Evolutionary conservation across 768 basidiomycete genomes (phyloP).

Genomic region (Trametopsis cervina): DNA sequence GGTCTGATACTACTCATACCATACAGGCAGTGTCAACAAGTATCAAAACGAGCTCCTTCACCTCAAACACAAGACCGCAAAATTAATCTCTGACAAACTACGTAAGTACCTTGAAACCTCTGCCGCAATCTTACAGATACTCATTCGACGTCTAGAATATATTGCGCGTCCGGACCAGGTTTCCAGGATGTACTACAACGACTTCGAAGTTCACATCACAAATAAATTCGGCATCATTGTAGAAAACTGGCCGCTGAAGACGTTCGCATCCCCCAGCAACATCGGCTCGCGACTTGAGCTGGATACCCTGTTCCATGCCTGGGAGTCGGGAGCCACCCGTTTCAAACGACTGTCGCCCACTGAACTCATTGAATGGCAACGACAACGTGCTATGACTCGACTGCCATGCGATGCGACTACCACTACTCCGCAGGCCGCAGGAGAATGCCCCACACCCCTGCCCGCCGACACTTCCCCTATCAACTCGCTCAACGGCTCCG

Average conservation of each 20-base stretch:
- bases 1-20: not conserved
- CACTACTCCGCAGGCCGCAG: too few species aligned
- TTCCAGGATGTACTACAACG: slow-evolving; percentile 16
- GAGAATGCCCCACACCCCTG: too few species aligned
- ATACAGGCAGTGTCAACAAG: not conserved
- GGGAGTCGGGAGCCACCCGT: slow-evolving; percentile 10
- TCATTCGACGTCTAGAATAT: not conserved
- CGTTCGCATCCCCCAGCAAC: slow-evolving; percentile 13
- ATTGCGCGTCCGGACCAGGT: not conserved
- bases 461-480: too few species aligned
- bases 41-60: not conserved
- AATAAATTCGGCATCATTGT: slow-evolving; percentile 10
- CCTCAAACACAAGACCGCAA: not conserved
- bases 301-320: slow-evolving; percentile 11
- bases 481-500: too few species aligned
- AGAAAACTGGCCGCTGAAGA: slow-evolving; percentile 18
- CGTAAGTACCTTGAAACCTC: too few species aligned
- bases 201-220: slow-evolving; percentile 18
- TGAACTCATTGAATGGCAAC: slow-evolving; percentile 4
- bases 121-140: too few species aligned
- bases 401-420: too few species aligned
- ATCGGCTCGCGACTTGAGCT: slow-evolving; percentile 13
- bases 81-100: not conserved
- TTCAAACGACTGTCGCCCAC: slow-evolving; percentile 12
- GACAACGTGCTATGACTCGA: not conserved